Evolutionary conservation across 345 rosid species (phyloP), one percentile per base, ranked within the genome.

Genomic region (Noccaea caerulescens): DNA sequence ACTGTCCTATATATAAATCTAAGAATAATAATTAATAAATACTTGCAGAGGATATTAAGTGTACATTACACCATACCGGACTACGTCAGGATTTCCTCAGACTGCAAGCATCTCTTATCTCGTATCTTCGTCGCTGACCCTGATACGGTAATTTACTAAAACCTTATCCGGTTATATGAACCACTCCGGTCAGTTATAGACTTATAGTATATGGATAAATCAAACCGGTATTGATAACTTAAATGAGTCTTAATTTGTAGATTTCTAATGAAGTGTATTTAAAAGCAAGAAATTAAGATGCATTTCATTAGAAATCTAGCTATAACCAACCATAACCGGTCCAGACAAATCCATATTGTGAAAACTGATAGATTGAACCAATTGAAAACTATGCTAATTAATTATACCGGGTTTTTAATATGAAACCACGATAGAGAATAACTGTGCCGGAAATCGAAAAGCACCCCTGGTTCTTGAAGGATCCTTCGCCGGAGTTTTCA

Each of bases 51-150:
- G 82, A 94, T 94, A 76, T 83, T 94, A 50, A 88, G 86, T 49
- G 92, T 89, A 65, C 88, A 86, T 52, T 91, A 91, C 71, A 85
- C 97, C 3, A 93, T 93, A 67, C 98, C 98, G 2, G 94, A 84
- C 53, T 91, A 89, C 58, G 91, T 93, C 45, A 85, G 94, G 58
- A 84, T 93, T 52, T 85, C 97, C 30, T 50, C 77, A 36, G 98
- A 87, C 10, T 93, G 98, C 63, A 81, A 70, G 37, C 91, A 86
- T 72, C 97, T 93, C 36, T 77, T 93, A 12, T 91, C 97, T 56
- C 81, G 87, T 63, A 86, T 91, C 59, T 93, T 93, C 13, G 93
- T 91, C 1, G 87, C 96, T 10, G 77, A 86, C 43, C 96, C 97
- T 10, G 94, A 84, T 72, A 85, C 83, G 91, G 98, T 88, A 76